A percentile compares a stretch with the other conserved stretches of the same genome.
phyloP scores from a whole-genome alignment of 1,284 basidiomycete species.

The Cryptococcus sp. region DNA sequence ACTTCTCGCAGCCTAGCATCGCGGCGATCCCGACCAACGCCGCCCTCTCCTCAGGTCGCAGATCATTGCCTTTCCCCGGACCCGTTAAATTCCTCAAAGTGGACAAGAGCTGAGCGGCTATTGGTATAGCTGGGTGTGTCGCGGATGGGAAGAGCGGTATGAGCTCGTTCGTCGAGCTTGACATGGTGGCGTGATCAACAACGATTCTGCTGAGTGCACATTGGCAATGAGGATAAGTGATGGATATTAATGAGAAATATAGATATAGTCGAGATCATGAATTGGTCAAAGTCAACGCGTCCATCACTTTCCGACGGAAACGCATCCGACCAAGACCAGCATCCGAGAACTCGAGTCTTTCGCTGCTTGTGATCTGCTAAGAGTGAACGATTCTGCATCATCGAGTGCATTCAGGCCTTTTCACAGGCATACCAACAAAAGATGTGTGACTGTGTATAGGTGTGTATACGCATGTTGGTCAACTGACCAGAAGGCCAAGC shows the following conservation, averaged over 20 bases:
- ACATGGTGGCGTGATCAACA: constrained; percentile 24
- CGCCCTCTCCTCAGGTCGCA: constrained; percentile 40
- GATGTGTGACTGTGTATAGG: background rate
- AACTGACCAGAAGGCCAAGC: too few species aligned
- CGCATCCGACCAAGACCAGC: background rate
- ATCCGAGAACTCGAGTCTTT: too few species aligned
- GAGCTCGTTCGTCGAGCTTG: constrained; percentile 32
- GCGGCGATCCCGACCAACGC: constrained; percentile 50
- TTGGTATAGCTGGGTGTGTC: constrained; percentile 45
- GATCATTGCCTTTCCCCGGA: constrained; percentile 44
- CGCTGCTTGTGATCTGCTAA: too few species aligned
- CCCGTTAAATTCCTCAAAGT: constrained; percentile 44
- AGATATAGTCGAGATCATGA: background rate
- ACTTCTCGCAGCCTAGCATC: constrained; percentile 50
- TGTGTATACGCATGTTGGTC: too few species aligned
- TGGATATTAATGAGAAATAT: too few species aligned
- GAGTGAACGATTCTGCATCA: background rate
- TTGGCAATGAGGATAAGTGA: too few species aligned
- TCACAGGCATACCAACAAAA: background rate
- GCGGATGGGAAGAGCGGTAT: constrained; percentile 44
- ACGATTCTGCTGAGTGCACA: too few species aligned
- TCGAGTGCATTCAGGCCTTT: constrained; percentile 9
- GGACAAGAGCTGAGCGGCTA: constrained; percentile 41
- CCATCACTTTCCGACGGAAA: background rate
- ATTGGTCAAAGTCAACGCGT: background rate